phyloP scores from a whole-genome alignment of 345 rosid genomes.

The Hirschfeldia incana region DNA sequence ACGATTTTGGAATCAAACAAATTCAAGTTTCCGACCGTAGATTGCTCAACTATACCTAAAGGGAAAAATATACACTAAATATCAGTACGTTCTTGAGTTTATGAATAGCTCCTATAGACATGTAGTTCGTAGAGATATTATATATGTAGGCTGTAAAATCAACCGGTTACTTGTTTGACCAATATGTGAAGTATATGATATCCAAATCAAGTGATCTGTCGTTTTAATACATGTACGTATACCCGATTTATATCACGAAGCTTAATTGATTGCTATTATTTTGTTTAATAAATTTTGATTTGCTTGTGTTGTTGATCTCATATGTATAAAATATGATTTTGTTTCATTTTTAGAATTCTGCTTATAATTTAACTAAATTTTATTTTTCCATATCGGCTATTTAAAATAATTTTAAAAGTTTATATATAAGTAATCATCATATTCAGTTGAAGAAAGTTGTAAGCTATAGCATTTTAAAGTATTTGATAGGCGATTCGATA shows the following conservation, averaged over 20 bases:
- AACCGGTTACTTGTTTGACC: constrained; percentile 26
- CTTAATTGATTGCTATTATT: neutral
- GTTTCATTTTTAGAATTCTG: neutral
- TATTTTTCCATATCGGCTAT: neutral
- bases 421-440: neutral
- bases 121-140: constrained; percentile 12
- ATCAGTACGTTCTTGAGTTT: constrained; percentile 22
- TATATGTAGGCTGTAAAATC: constrained; percentile 5
- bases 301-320: neutral
- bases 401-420: neutral
- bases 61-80: constrained; percentile 20
- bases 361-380: neutral
- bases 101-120: constrained; percentile 22
- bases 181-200: neutral
- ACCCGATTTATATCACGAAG: neutral
- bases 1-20: constrained; percentile 33
- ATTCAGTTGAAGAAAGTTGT: neutral
- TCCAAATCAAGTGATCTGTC: neutral
- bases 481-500: neutral
- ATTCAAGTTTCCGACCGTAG: constrained; percentile 36
- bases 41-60: constrained; percentile 30
- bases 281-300: neutral
- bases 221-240: neutral
- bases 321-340: neutral
- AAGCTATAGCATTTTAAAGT: neutral